These are phyloP conservation scores for Mortierella antarctica DNA, from an alignment of 192 early-diverging fungal species.

Conservation along the genomic window DNA sequence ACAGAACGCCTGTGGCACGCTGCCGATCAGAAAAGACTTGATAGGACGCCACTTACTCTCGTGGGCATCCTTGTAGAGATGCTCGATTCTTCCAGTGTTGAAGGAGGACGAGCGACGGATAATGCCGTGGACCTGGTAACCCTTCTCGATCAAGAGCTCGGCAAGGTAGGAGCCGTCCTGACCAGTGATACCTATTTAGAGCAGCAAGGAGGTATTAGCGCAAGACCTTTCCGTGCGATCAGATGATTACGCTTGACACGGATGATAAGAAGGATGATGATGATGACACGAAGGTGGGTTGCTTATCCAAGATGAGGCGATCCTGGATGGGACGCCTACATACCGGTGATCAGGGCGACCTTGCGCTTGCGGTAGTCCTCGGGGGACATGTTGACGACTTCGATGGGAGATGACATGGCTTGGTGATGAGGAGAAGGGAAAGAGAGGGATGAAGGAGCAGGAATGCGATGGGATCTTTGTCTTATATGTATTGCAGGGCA, in stretches of 20 bases:
- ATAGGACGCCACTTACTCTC: slow-evolving; percentile 57
- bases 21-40: not conserved
- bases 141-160: slow-evolving; percentile 78
- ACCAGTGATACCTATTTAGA: slow-evolving; percentile 75
- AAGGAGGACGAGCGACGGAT: slow-evolving; percentile 86
- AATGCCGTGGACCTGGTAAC: slow-evolving; percentile 84
- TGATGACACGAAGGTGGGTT: not conserved
- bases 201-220: not conserved
- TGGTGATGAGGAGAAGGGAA: slow-evolving; percentile 7
- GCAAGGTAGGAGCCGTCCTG: slow-evolving; percentile 85
- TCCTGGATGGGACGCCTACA: not conserved
- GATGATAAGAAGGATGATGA: not conserved
- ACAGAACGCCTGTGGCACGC: not conserved
- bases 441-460: not conserved
- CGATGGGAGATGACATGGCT: slow-evolving; percentile 48
- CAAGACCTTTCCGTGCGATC: too few species aligned
- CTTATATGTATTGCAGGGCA: too few species aligned
- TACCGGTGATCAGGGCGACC: slow-evolving; percentile 72
- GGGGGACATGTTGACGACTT: slow-evolving; percentile 57
- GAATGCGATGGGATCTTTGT: not conserved
- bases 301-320: not conserved
- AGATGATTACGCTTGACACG: too few species aligned
- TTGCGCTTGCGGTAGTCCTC: slow-evolving; percentile 70
- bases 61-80: slow-evolving; percentile 80
- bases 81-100: slow-evolving; percentile 84